phyloP scores from a whole-genome alignment of 1,284 basidiomycete species.

The Ustilago trichophora region DNA sequence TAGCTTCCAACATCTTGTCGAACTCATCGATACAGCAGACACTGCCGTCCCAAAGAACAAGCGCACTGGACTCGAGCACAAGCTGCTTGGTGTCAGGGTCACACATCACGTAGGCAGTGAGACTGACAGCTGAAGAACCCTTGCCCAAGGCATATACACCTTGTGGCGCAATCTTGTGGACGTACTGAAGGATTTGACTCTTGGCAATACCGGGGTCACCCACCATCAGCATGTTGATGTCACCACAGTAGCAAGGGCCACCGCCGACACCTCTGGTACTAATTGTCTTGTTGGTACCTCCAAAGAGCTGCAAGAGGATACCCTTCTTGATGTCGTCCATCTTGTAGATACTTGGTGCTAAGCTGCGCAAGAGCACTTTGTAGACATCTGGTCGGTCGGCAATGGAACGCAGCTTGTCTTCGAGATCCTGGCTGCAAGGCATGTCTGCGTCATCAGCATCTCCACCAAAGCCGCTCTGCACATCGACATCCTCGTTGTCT shows the following conservation, averaged over 20 bases:
- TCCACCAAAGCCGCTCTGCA: too few species aligned
- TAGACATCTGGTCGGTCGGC: constrained; percentile 84
- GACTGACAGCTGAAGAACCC: constrained; percentile 95
- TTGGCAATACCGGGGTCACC: constrained; percentile 98
- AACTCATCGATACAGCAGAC: too few species aligned
- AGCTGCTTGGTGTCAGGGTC: constrained; percentile 98
- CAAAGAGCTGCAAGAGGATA: constrained; percentile 92
- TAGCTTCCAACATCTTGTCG: constrained; percentile 98
- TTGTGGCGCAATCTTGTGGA: constrained; percentile 96
- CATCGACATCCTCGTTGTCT: constrained; percentile 60
- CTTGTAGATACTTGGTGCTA: constrained; percentile 95
- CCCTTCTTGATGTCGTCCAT: constrained; percentile 99
- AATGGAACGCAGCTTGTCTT: constrained; percentile 75
- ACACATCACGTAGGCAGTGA: constrained; percentile 96
- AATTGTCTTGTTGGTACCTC: constrained; percentile 96
- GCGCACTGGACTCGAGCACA: constrained; percentile 94
- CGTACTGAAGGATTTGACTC: constrained; percentile 88
- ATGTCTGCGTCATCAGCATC: constrained; percentile 27
- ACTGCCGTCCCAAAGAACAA: constrained; percentile 95
- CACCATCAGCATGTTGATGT: constrained; percentile 95
- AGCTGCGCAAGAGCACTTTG: constrained; percentile 81
- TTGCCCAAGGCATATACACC: constrained; percentile 88
- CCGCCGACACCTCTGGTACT: constrained; percentile 90
- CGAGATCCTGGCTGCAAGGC: constrained; percentile 68
- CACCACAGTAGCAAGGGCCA: constrained; percentile 93